Evolutionary conservation across 2,329 filamentous ascomycete genomes (phyloP).

Genomic region (Monilinia polystroma): DNA sequence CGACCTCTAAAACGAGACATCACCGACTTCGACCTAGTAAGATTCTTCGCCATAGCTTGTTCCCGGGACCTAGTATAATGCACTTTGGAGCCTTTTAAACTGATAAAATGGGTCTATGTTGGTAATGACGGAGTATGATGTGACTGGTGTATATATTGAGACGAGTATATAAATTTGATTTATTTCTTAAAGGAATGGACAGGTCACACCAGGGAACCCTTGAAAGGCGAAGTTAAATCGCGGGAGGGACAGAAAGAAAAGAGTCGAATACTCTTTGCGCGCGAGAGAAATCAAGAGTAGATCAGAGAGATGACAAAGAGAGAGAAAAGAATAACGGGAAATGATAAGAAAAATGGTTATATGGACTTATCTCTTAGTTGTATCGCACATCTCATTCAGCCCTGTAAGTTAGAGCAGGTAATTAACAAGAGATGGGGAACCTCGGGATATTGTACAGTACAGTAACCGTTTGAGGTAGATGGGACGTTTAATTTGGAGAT

Average conservation of each 20-base stretch:
- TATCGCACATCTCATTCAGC: slow-evolving; percentile 13
- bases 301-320: slow-evolving; percentile 25
- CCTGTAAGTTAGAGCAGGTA: slow-evolving; percentile 25
- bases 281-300: slow-evolving; percentile 23
- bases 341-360: slow-evolving; percentile 19
- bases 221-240: slow-evolving; percentile 24
- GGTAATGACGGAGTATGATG: slow-evolving; percentile 27
- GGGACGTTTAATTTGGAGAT: slow-evolving; percentile 38
- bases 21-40: slow-evolving; percentile 30
- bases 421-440: background rate
- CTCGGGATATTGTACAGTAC: slow-evolving; percentile 13
- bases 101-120: slow-evolving; percentile 17
- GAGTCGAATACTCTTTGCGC: background rate
- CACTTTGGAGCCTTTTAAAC: slow-evolving; percentile 2
- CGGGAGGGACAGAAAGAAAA: slow-evolving; percentile 20
- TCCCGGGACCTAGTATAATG: slow-evolving; percentile 5
- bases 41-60: slow-evolving; percentile 30
- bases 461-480: slow-evolving; percentile 53
- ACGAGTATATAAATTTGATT: slow-evolving; percentile 27
- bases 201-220: slow-evolving; percentile 39
- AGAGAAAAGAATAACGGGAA: slow-evolving; percentile 31
- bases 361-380: slow-evolving; percentile 21
- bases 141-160: slow-evolving; percentile 27
- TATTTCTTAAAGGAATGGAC: slow-evolving; percentile 36
- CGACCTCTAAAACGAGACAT: slow-evolving; percentile 32